Evolutionary conservation across 1,139 yeast genomes (phyloP).

Genomic region (Candida sanyaensis): DNA sequence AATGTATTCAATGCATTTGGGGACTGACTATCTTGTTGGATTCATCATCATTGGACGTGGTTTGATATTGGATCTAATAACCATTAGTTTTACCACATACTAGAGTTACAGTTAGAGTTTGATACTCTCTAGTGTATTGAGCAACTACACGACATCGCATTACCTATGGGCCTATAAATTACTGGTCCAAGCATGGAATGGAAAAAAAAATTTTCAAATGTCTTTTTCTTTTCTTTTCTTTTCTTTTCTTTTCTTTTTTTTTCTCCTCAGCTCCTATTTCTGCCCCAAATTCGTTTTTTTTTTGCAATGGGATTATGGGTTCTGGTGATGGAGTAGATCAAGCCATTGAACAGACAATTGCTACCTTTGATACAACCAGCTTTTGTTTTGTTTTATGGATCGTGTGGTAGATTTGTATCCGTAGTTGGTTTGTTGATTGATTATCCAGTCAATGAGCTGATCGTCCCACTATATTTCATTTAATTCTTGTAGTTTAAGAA

Average conservation of each 20-base stretch:
- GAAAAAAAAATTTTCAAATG: neutral
- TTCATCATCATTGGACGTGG: too few relatives aligned
- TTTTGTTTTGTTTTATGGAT: neutral
- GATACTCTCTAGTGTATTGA: too few relatives aligned
- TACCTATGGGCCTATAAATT: too few relatives aligned
- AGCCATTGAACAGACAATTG: neutral
- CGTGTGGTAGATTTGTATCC: constrained; percentile 2
- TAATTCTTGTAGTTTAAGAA: too few relatives aligned
- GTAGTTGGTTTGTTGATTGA: neutral
- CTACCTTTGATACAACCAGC: constrained; percentile 1
- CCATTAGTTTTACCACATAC: too few relatives aligned
- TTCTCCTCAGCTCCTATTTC: neutral
- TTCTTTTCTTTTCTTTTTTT: neutral
- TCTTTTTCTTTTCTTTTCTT: neutral
- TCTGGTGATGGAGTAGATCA: constrained; percentile 1
- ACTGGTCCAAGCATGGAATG: too few relatives aligned
- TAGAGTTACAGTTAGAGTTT: too few relatives aligned
- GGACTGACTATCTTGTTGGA: too few relatives aligned
- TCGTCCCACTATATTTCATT: constrained; percentile 1
- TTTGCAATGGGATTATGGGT: neutral
- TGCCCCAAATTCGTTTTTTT: neutral
- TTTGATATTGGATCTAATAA: too few relatives aligned
- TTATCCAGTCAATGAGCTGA: neutral
- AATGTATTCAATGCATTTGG: too few relatives aligned
- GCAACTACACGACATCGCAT: too few relatives aligned